Conservation (phyloP, 306 rosid species). For the Chamaecrista fasciculata region DNA sequence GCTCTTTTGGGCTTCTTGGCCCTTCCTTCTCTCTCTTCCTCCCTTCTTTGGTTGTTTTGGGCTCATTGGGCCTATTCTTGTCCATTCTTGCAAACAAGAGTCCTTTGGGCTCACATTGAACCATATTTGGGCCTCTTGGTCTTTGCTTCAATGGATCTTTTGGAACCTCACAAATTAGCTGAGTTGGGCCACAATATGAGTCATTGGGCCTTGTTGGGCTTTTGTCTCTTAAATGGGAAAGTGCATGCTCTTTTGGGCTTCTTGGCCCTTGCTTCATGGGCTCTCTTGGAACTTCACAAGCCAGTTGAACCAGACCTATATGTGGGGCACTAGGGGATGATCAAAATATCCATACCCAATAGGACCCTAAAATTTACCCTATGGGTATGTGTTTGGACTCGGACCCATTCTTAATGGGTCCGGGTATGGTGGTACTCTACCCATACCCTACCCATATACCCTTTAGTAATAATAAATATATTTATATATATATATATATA, state of each 20-base stretch:
- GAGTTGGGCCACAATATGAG: background rate
- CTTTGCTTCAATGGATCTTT: slow-evolving; percentile 15
- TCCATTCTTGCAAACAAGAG: slow-evolving; percentile 41
- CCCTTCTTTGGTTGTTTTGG: slow-evolving; percentile 19
- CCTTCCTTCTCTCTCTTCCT: slow-evolving; percentile 38
- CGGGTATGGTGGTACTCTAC: too few species aligned
- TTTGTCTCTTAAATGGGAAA: background rate
- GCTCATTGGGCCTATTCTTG: slow-evolving; percentile 14
- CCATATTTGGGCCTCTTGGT: slow-evolving; percentile 19
- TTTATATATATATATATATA: too few species aligned
- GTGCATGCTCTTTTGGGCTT: too few species aligned
- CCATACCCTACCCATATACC: too few species aligned
- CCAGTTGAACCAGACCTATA: background rate
- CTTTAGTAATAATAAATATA: too few species aligned
- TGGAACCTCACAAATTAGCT: slow-evolving; percentile 31
- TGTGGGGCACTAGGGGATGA: too few species aligned
- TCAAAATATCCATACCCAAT: too few species aligned
- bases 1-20: too few species aligned
- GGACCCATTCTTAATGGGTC: too few species aligned
- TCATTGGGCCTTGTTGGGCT: background rate
- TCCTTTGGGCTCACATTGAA: slow-evolving; percentile 53
- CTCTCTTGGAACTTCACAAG: background rate
- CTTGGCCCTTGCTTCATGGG: too few species aligned
- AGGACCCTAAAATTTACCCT: too few species aligned
- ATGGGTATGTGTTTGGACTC: too few species aligned